Percentiles rank a stretch among this genome's conserved stretches.
Conservation (phyloP, 2,329 filamentous ascomycete genomes). For the Claviceps monticola region DNA sequence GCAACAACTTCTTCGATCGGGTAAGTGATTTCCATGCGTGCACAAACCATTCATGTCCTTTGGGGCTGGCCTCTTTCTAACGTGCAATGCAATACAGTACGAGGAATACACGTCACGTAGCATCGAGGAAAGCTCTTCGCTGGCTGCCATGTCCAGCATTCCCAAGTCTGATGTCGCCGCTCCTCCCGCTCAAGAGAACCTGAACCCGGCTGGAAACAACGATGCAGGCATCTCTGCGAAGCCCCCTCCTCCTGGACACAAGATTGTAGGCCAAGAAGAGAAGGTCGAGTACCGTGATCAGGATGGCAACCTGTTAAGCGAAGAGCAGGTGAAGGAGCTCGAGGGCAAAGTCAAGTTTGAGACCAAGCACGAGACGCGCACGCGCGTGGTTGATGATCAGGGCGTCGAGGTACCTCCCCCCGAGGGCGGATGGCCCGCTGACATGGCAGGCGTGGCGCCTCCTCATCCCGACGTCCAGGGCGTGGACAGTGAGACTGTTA, state of each 20-base stretch:
- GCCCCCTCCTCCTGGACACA: conserved; percentile 34
- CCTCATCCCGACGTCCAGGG: conserved; percentile 50
- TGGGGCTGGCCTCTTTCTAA: conserved; percentile 7
- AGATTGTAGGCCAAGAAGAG: conserved; percentile 51
- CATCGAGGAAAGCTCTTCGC: conserved; percentile 11
- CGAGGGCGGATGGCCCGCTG: conserved; percentile 24
- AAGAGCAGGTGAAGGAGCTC: conserved; percentile 69
- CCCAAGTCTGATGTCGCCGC: conserved; percentile 13
- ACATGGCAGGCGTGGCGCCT: conserved; percentile 33
- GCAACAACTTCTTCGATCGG: conserved; percentile 76
- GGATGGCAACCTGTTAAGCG: conserved; percentile 79
- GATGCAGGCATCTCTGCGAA: conserved; percentile 30
- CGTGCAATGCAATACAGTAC: conserved; percentile 5
- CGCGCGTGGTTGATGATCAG: conserved; percentile 62
- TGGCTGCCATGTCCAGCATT: conserved; percentile 16
- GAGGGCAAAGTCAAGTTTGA: conserved; percentile 92
- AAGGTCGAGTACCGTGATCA: conserved; percentile 67
- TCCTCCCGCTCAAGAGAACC: not conserved
- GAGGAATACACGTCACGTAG: conserved; percentile 8
- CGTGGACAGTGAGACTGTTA: conserved; percentile 42
- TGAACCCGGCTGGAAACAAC: not conserved
- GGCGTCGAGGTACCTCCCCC: conserved; percentile 59
- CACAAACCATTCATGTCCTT: no score
- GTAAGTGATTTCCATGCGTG: conserved; percentile 40
- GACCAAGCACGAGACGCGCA: conserved; percentile 91